Base-by-base conservation (phyloP, 345 rosid genomes). In the Bruguiera sexangula region DNA sequence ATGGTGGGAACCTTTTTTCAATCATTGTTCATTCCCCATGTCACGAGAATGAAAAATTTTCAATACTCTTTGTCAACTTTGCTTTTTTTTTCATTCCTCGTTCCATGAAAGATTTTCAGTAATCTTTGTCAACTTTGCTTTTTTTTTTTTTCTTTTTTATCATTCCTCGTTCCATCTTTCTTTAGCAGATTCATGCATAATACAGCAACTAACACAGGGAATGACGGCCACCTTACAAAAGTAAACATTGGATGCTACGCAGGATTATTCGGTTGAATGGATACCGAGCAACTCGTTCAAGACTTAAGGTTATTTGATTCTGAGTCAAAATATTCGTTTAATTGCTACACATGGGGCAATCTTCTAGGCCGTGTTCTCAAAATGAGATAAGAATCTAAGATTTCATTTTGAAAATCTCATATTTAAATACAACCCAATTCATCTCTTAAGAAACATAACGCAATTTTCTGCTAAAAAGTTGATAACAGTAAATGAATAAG, bases 1-100 rank as follows among this genome's bases (percentile, higher is more conserved):
- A 24, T 70, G 67, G 83, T 72, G 81, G 83, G 77, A 70, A 50
- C 53, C 74, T 68, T 51, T 55, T 19, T 68, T 73, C 82, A 77
- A 79, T 84, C 82, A 84, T 76, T 76, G 70, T 60, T 74, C 78
- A 74, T 78, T 83, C 79, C 79, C 73, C 59, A 15, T 46, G 50
- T 48, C 67, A 7, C 46, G 24, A 31, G 2, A 22, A 55, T 43
- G 2, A 27, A 26, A 32, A 15, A 39, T 39, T 39, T 39, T 39
- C 48, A 39, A 11, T 39, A 39, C 15, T 39, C 16, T 39, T 39
- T 39, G 13, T 39, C 48, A 39, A 39, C 48, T 11, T 13, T 11
- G 16, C 16, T 31, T 4, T 31, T 31, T 31, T 22, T 52, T 56
- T 13, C 34, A 70, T 50, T 50, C 58, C 22, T 30, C 52, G 32